Evolutionary conservation across 176 grass and related monocot genomes (phyloP), one percentile per base, ranked within the genome.

Genomic region (Phoenix roebelenii): DNA sequence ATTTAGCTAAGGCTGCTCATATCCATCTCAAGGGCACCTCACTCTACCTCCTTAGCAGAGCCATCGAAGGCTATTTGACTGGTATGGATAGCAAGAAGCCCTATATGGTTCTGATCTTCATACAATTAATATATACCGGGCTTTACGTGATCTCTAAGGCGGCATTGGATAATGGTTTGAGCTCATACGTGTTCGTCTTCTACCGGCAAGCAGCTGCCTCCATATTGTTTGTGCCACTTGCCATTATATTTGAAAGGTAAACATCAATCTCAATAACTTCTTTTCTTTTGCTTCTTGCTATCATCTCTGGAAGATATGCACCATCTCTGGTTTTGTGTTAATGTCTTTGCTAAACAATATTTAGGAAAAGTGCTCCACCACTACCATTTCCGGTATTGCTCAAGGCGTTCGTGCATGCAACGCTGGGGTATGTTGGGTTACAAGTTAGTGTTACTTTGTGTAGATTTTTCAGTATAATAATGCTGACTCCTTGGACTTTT

Each of bases 141-240:
- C 69, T 89, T 72, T 95, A 82, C 29, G 71, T 89, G 16, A 52
- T 89, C 26, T 78, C 79, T 5, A 95, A 89, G 73, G 85, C 82
- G 2, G 82, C 83, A 4, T 86, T 95, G 54, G 69, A 89, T 60
- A 26, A 50, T 5, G 85, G 79, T 7, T 39, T 86, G 54, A 95
- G 53, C 80, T 85, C 90, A 51, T 77, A 70, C 28, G 85, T 95
- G 17, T 89, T 95, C 76, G 68, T 95, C 77, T 86, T 95, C 74
- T 95, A 95, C 59, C 82, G 90, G 6, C 90, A 95, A 76, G 85
- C 80, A 0, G 59, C 60, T 15, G 90, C 82, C 25, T 59, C 79
- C 14, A 23, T 80, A 3, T 50, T 89, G 2, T 35, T 89, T 56
- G 66, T 82, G 23, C 90, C 90, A 1, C 17, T 89, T 0, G 66